Evolutionary conservation across 2,329 filamentous ascomycete genomes (phyloP), one percentile per base, ranked within the genome.

Genomic region (Trichoderma polysporum): DNA sequence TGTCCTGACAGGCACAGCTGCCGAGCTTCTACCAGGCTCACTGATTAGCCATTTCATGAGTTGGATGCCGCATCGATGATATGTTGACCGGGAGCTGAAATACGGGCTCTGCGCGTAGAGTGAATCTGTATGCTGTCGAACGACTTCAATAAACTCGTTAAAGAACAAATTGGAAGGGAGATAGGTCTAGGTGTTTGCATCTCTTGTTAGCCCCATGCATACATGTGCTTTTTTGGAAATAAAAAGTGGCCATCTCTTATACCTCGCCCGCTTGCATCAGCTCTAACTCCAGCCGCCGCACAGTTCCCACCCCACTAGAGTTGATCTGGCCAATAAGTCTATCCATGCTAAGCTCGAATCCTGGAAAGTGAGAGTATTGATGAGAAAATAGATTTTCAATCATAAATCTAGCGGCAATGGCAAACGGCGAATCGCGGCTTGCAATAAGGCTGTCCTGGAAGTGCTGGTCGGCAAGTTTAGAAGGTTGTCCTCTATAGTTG

Each of bases 241-340:
- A 52, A 58, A n/a, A 33, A 31, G 49, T 29, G 33, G 41, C 29
- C 29, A 31, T n/a, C n/a, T n/a, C n/a, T n/a, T n/a, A n/a, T 45
- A 85, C 84, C 79, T 82, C 85, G 70, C 84, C 85, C 13, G 78
- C 79, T 63, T 82, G 78, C 59, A 86, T 77, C 4, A 86, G 71
- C 66, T 85, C 83, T 19, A 87, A 73, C 73, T 87, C 85, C 1
- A 85, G 74, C 53, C 79, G 80, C 15, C 85, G 80, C 19, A 81
- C 75, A 17, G 80, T 83, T 15, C 70, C 73, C 22, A 83, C 75
- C 49, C 72, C 73, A 9, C 79, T 79, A n/a, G 71, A 73, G 33
- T 72, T 72, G 58, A 82, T 73, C 15, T 75, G 77, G 45, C 76
- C 74, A 27, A 75, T 69, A 5, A 86, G 73, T 3, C 72, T 71